phyloP scores from a whole-genome alignment of 495 filamentous ascomycete genomes.

The Penicillium riverlandense region DNA sequence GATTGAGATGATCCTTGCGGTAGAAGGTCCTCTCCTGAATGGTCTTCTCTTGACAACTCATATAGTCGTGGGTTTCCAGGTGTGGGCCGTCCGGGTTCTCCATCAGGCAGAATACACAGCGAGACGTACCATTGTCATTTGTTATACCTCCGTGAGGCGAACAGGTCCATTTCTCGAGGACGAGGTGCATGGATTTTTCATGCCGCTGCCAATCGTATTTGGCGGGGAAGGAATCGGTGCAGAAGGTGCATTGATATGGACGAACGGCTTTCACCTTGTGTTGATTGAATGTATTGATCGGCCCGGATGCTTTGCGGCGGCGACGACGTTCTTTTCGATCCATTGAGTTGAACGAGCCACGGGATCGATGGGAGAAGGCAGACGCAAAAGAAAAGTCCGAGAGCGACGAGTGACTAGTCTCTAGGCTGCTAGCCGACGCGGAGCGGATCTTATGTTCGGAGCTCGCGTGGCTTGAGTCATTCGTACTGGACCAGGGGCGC shows the following conservation, averaged over 20 bases:
- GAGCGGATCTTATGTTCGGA: conserved; percentile 55
- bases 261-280: conserved; percentile 34
- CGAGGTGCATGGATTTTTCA: conserved; percentile 79
- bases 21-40: conserved; percentile 73
- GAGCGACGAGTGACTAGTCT: conserved; percentile 58
- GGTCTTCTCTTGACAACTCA: conserved; percentile 65
- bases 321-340: conserved; percentile 64
- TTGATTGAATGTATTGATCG: conserved; percentile 35
- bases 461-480: conserved; percentile 57
- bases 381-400: conserved; percentile 64
- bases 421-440: conserved; percentile 65
- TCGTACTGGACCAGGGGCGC: conserved; percentile 42
- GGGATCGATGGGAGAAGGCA: conserved; percentile 58
- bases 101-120: conserved; percentile 68
- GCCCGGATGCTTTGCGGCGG: conserved; percentile 49
- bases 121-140: conserved; percentile 28
- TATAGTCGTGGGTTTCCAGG: conserved; percentile 68
- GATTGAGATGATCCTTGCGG: conserved; percentile 80
- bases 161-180: conserved; percentile 84
- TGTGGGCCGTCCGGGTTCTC: conserved; percentile 62
- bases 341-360: conserved; percentile 60
- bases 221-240: conserved; percentile 76
- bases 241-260: conserved; percentile 87
- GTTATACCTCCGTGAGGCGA: conserved; percentile 48
- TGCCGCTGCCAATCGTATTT: conserved; percentile 92